Evolutionary conservation across 768 basidiomycete species (phyloP).

Genomic region (Ramaria sp.): DNA sequence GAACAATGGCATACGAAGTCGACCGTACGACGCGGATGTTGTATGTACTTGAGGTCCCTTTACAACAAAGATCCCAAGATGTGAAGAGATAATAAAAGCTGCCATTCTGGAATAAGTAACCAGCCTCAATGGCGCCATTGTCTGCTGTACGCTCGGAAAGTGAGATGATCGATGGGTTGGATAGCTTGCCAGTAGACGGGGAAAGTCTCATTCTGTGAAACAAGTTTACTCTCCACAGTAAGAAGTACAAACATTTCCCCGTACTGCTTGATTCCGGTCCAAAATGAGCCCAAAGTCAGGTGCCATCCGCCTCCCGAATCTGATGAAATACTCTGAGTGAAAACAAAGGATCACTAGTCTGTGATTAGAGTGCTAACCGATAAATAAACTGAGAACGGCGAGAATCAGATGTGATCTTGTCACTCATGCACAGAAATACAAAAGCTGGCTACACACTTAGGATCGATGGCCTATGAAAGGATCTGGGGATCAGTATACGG

Average conservation of each 20-base stretch:
- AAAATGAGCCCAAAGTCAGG: conserved; percentile 44
- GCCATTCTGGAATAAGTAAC: conserved; percentile 32
- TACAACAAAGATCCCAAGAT: conserved; percentile 45
- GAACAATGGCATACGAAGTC: conserved; percentile 22
- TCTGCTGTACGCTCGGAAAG: conserved; percentile 36
- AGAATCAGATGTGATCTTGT: neutral
- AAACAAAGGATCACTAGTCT: neutral
- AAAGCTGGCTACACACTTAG: conserved; percentile 28
- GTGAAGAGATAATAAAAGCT: conserved; percentile 46
- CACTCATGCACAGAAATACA: neutral
- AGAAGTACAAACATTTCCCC: conserved; percentile 6
- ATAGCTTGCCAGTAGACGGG: conserved; percentile 32
- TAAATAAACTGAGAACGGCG: conserved; percentile 14
- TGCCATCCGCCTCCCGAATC: conserved; percentile 33
- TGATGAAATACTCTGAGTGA: conserved; percentile 7
- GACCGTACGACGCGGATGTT: conserved; percentile 50
- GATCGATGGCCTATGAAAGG: conserved; percentile 36
- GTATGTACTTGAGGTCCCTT: conserved; percentile 41
- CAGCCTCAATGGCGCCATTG: conserved; percentile 40
- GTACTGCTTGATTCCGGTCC: conserved; percentile 41
- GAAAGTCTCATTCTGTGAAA: conserved; percentile 14
- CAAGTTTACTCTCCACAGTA: neutral
- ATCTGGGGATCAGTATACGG: neutral
- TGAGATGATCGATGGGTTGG: conserved; percentile 28
- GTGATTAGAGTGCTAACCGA: conserved; percentile 16